Base-by-base conservation (phyloP, 768 basidiomycete genomes). In the Chalciporus sphaerocephalus region DNA sequence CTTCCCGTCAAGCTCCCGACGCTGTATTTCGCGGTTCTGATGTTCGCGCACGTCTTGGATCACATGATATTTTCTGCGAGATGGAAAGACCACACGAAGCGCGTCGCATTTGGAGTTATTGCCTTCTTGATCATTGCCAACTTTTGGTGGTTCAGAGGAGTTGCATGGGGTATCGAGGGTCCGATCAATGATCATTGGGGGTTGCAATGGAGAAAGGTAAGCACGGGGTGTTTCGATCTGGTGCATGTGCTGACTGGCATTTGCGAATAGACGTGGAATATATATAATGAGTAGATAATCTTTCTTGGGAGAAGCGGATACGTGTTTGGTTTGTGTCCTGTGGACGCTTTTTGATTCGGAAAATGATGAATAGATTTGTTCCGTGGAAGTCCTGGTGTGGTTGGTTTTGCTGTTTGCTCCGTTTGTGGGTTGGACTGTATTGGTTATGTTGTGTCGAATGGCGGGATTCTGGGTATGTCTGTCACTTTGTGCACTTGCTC, bases 131-230 rank as follows among this genome's bases (percentile, higher is more conserved):
- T 97, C 52, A 58, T 95, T 6, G 73, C 71, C n/a, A 79, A 77
- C 43, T 99, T 96, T 74, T 95, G 88, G 90, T 95, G 91, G 92
- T 98, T 96, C 72, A 86, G 75, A 53, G 85, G 80, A 17, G 67
- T 95, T 23, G 89, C 92, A 3, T 92, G 90, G 66, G 95, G 96
- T 1, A 87, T 97, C 37, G 78, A 86, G n/a, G 96, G 95, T 0
- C 87, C 92, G 2, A 73, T 96, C 45, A 75, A 74, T 46, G 80
- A 92, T 0, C 80, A 92, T 57, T 79, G 76, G 76, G 92, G 92
- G 1, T 69, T 92, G 50, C 58, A 67, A 49, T 96, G 92, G 93
- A 77, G 92, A 49, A 72, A 76, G 60, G 79, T 78, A 42, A 22
- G 74, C 30, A 2, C 67, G 5, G 28, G 27, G 18, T 10, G 21